Evolutionary conservation across 768 basidiomycete genomes (phyloP).

Genomic region (Tricholoma hemisulphureum): DNA sequence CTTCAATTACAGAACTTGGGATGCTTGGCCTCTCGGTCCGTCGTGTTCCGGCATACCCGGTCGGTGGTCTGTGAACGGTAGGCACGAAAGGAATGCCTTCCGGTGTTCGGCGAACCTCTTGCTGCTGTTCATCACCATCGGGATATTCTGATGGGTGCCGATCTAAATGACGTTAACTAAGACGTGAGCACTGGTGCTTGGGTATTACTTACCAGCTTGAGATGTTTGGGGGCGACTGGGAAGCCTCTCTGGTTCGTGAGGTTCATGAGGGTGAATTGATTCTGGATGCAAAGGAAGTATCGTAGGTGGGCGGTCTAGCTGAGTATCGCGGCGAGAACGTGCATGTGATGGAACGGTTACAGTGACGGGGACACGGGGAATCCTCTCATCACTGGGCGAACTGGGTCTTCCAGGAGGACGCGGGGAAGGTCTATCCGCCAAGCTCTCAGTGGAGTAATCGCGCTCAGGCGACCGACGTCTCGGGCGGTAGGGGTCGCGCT

Average conservation of each 20-base stretch:
- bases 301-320: conserved; percentile 12
- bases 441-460: neutral
- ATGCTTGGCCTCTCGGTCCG: conserved; percentile 1
- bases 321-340: conserved; percentile 6
- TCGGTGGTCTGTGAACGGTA: neutral
- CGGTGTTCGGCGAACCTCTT: conserved; percentile 5
- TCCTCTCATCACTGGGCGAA: neutral
- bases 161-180: neutral
- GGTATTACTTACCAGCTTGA: conserved; percentile 8
- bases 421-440: neutral
- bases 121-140: conserved; percentile 2
- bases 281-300: conserved; percentile 10
- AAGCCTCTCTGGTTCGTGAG: conserved; percentile 3
- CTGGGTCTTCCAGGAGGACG: neutral
- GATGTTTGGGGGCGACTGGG: conserved; percentile 2
- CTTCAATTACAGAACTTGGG: neutral
- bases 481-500: too few relatives aligned
- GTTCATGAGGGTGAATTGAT: conserved; percentile 3
- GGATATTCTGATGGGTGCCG: conserved; percentile 10
- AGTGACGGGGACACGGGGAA: conserved; percentile 7
- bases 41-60: neutral
- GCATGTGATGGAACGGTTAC: conserved; percentile 15
- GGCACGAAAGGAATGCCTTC: conserved; percentile 11
- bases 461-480: neutral
- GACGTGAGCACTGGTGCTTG: neutral